Evolutionary conservation across 805 yeast species (phyloP).

Genomic region (Teunomyces aglyptinius): DNA sequence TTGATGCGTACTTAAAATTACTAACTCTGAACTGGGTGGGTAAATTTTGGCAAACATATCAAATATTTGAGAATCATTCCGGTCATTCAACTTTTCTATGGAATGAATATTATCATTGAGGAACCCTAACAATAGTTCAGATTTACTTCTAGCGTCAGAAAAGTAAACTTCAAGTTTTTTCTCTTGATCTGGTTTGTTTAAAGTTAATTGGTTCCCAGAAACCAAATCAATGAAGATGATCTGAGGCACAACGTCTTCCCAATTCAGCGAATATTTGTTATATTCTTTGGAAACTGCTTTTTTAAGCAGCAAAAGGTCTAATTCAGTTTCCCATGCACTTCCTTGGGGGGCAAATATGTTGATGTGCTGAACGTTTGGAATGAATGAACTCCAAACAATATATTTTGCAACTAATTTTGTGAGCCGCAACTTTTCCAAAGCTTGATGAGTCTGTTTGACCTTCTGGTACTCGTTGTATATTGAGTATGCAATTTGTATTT

Average conservation of each 20-base stretch:
- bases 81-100: neutral
- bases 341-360: neutral
- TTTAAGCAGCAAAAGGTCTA: neutral
- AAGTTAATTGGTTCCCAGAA: neutral
- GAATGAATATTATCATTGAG: neutral
- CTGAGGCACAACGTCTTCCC: neutral
- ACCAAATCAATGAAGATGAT: neutral
- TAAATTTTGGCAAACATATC: neutral
- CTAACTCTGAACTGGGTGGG: neutral
- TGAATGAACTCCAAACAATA: slow-evolving; percentile 27
- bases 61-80: neutral
- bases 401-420: slow-evolving; percentile 33
- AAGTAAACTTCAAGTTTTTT: neutral
- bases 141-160: neutral
- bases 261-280: neutral
- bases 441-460: slow-evolving; percentile 37
- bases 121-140: neutral
- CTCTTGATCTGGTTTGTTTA: neutral
- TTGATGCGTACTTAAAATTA: neutral
- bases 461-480: slow-evolving; percentile 39
- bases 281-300: neutral
- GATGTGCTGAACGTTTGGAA: slow-evolving; percentile 12
- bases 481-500: slow-evolving; percentile 27
- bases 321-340: neutral
- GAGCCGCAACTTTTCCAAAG: slow-evolving; percentile 41